Evolutionary conservation across 1,139 yeast genomes (phyloP).

Genomic region (Magnusiomyces fungicola): DNA sequence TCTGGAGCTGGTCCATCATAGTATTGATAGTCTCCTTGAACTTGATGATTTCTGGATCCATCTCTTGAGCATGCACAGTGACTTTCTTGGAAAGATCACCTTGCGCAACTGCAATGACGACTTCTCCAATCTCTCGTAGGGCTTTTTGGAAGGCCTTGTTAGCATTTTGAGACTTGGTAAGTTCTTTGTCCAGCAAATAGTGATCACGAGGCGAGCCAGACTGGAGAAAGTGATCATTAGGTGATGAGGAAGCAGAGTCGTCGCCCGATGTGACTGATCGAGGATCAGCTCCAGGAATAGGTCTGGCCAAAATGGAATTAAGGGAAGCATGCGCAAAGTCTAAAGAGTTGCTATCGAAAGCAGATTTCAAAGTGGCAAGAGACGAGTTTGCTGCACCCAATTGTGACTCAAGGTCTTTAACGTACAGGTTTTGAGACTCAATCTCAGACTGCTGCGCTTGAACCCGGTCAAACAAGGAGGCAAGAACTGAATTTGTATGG

Average conservation of each 20-base stretch:
- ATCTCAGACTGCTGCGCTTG: constrained; percentile 35
- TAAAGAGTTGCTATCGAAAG: constrained; percentile 31
- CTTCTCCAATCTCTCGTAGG: constrained; percentile 70
- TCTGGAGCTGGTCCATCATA: constrained; percentile 81
- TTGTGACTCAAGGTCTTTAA: constrained; percentile 34
- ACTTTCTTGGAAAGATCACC: constrained; percentile 80
- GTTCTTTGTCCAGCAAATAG: constrained; percentile 34
- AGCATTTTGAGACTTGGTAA: constrained; percentile 52
- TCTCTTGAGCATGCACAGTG: constrained; percentile 60
- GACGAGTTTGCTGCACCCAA: constrained; percentile 33
- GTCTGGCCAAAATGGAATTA: too few species aligned
- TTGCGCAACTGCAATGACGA: constrained; percentile 75
- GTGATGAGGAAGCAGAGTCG: neutral
- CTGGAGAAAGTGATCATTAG: neutral
- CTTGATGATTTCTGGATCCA: constrained; percentile 62
- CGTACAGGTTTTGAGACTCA: constrained; percentile 32
- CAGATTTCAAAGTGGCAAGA: constrained; percentile 32
- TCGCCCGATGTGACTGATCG: too few species aligned
- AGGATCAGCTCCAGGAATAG: too few species aligned
- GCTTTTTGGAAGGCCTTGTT: constrained; percentile 74
- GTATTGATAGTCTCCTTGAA: constrained; percentile 78
- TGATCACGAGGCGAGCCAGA: constrained; percentile 23
- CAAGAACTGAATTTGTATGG: constrained; percentile 10
- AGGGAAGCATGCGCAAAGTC: constrained; percentile 16
- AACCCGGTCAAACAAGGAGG: constrained; percentile 29